These are phyloP conservation scores for Waitea zeae DNA, from an alignment of 1,284 basidiomycete species.

Conservation along the genomic window DNA sequence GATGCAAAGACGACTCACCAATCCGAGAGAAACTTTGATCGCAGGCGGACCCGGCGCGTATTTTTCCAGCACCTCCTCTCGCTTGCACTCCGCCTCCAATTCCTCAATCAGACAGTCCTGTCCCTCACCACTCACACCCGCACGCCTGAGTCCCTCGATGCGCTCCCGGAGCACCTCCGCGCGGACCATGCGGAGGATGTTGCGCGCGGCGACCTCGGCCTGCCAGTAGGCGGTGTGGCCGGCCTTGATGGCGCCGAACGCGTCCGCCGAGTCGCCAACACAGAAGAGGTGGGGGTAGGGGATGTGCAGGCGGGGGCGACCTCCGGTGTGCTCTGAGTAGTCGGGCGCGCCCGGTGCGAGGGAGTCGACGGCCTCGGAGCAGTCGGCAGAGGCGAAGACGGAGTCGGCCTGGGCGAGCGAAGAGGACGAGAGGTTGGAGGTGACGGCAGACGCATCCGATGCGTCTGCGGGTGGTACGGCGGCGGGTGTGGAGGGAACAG, in stretches of 20 bases:
- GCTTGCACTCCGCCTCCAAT: no score
- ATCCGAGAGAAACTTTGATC: slow-evolving; percentile 57
- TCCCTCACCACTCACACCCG: slow-evolving; percentile 5
- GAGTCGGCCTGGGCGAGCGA: not conserved
- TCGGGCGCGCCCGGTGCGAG: slow-evolving; percentile 7
- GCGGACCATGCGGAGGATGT: slow-evolving; percentile 28
- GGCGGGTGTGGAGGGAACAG: no score
- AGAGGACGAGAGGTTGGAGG: not conserved
- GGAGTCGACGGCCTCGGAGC: slow-evolving; percentile 13
- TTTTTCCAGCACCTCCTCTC: slow-evolving; percentile 23
- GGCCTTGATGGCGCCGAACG: slow-evolving; percentile 51
- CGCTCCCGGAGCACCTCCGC: no score
- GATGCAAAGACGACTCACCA: slow-evolving; percentile 18
- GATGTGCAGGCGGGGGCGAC: slow-evolving; percentile 11
- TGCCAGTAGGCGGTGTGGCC: slow-evolving; percentile 57
- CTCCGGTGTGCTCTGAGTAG: slow-evolving; percentile 6
- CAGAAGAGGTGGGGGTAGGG: slow-evolving; percentile 45
- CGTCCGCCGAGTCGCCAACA: slow-evolving; percentile 53
- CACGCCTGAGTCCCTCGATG: slow-evolving; percentile 16
- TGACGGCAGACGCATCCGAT: not conserved
- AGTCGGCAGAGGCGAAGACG: no score
- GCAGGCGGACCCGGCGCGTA: slow-evolving; percentile 39
- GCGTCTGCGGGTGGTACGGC: no score
- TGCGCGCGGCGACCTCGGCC: slow-evolving; percentile 34
- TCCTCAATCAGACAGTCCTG: no score